Conservation (phyloP, 805 yeast species). For the Nakazawaea molendinolei region DNA sequence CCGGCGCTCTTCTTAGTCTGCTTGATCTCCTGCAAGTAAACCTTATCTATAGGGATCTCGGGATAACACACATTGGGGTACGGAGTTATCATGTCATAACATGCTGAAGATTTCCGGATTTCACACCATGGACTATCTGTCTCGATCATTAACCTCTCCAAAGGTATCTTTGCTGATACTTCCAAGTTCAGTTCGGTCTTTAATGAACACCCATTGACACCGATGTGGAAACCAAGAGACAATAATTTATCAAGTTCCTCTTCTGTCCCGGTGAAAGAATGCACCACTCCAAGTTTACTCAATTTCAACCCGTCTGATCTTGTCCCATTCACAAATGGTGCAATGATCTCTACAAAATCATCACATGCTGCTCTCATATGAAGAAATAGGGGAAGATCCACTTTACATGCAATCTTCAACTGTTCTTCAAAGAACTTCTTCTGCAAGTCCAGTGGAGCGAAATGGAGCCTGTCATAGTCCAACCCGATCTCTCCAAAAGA, state of each 20-base stretch:
- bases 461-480: conserved; percentile 86
- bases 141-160: conserved; percentile 68
- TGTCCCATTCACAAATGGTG: conserved; percentile 51
- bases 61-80: conserved; percentile 58
- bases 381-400: conserved; percentile 70
- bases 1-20: conserved; percentile 17
- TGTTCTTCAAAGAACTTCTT: conserved; percentile 62
- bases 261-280: conserved; percentile 84
- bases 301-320: conserved; percentile 22
- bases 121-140: conserved; percentile 99
- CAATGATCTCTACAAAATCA: conserved; percentile 63
- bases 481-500: conserved; percentile 96
- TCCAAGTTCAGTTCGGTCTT: conserved; percentile 67
- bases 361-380: conserved; percentile 85
- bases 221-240: conserved; percentile 57
- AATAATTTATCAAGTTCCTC: conserved; percentile 57
- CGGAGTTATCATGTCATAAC: conserved; percentile 47
- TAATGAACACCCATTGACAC: conserved; percentile 91
- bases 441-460: conserved; percentile 66
- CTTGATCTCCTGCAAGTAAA: too few species aligned
- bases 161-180: conserved; percentile 63
- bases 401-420: conserved; percentile 54
- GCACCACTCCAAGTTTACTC: conserved; percentile 71
- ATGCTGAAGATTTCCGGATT: conserved; percentile 74
- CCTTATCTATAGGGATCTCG: too few species aligned